A percentile compares a stretch with the other conserved stretches of the same genome.
Evolutionary conservation across 208 protist species (phyloP).

Genomic region (Leishmania braziliensis): DNA sequence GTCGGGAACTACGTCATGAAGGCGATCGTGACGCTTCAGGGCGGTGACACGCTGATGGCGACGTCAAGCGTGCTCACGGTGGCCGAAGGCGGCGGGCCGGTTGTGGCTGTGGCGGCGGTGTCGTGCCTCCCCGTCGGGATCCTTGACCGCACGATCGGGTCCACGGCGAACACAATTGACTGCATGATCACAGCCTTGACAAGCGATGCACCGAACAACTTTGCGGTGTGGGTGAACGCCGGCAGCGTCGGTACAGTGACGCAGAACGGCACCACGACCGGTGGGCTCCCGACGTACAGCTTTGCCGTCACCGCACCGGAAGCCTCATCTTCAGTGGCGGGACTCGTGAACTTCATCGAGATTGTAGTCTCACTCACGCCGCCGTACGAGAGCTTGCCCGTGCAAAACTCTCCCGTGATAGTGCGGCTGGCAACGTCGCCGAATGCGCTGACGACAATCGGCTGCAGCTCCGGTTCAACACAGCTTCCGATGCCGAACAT

Average conservation of each 20-base stretch:
- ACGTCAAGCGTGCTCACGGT: constrained; percentile 55
- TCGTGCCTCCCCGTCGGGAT: constrained; percentile 62
- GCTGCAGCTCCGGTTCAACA: constrained; percentile 31
- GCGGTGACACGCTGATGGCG: constrained; percentile 39
- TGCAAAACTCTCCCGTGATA: constrained; percentile 63
- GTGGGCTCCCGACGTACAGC: constrained; percentile 40
- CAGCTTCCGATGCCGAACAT: constrained; percentile 40
- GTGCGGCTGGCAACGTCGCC: constrained; percentile 65
- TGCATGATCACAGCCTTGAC: constrained; percentile 51
- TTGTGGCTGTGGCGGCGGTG: constrained; percentile 36
- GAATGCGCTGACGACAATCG: constrained; percentile 36
- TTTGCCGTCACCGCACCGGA: constrained; percentile 69
- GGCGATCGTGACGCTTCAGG: constrained; percentile 59
- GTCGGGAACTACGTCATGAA: constrained; percentile 62
- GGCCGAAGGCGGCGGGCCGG: constrained; percentile 8
- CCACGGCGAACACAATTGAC: constrained; percentile 15
- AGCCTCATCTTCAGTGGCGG: background rate
- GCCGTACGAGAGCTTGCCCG: constrained; percentile 56
- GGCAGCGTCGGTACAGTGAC: constrained; percentile 48
- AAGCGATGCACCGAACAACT: constrained; percentile 35
- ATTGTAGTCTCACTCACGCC: constrained; percentile 40
- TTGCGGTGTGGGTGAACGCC: constrained; percentile 55
- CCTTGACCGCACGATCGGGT: constrained; percentile 28
- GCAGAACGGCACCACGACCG: constrained; percentile 27
- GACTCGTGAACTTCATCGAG: constrained; percentile 54